Evolutionary conservation across 139 green algal genomes (phyloP).

Genomic region (Chlamydomonas urium): DNA sequence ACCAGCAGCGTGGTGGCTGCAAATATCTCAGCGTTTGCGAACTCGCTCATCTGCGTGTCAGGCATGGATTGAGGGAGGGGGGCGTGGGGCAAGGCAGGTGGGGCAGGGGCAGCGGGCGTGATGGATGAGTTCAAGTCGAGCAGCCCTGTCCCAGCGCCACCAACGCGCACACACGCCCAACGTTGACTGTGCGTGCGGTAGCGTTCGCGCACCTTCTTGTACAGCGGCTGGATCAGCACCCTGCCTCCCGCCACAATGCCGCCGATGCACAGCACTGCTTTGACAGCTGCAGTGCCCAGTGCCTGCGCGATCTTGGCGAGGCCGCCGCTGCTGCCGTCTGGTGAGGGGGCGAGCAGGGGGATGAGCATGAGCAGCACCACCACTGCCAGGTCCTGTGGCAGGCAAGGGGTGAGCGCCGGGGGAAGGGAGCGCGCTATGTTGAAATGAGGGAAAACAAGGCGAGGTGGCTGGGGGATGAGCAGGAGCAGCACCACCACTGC

Average conservation of each 20-base stretch:
- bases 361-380: slow-evolving; percentile 99
- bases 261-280: slow-evolving; percentile 82
- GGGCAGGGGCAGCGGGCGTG: neutral
- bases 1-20: slow-evolving; percentile 80
- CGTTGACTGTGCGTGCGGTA: no score
- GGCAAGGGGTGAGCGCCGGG: neutral
- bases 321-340: slow-evolving; percentile 41
- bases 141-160: no score
- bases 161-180: no score
- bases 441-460: no score
- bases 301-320: slow-evolving; percentile 61
- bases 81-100: neutral
- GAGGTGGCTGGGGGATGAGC: neutral
- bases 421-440: neutral
- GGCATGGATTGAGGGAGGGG: neutral
- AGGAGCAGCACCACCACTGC: slow-evolving; percentile 1
- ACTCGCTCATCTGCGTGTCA: slow-evolving; percentile 26
- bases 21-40: slow-evolving; percentile 94
- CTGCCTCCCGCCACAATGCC: slow-evolving; percentile 58
- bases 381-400: slow-evolving; percentile 91
- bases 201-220: slow-evolving; percentile 55
- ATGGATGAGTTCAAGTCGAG: no score
- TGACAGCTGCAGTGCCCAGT: slow-evolving; percentile 83
- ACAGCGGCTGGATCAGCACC: slow-evolving; percentile 69
- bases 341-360: slow-evolving; percentile 86